phyloP scores from a whole-genome alignment of 768 basidiomycete genomes.

The Rhodotorula babjevae region DNA sequence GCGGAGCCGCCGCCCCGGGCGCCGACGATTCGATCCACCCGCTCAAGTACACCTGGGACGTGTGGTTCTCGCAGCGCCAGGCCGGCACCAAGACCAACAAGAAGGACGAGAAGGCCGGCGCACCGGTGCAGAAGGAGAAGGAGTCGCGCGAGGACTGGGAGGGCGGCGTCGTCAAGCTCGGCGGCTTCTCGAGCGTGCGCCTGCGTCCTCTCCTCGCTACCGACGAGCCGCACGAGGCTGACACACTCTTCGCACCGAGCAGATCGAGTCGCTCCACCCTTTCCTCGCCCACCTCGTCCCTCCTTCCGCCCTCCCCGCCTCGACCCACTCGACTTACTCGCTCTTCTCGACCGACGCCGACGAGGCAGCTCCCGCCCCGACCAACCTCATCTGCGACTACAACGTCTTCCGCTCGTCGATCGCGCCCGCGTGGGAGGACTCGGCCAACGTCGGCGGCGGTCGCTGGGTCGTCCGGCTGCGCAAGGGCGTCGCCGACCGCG shows the following conservation, averaged over 20 bases:
- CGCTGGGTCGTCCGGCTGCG: constrained; percentile 92
- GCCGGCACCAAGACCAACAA: constrained; percentile 17
- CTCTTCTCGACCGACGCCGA: constrained; percentile 20
- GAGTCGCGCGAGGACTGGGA: constrained; percentile 34
- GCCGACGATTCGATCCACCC: constrained; percentile 18
- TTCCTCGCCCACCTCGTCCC: constrained; percentile 85
- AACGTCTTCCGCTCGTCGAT: constrained; percentile 82
- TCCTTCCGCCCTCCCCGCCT: constrained; percentile 75
- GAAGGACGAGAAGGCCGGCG: constrained; percentile 25
- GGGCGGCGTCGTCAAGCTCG: constrained; percentile 37
- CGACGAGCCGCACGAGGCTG: not conserved
- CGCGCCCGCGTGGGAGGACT: constrained; percentile 94
- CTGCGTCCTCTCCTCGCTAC: rapidly evolving
- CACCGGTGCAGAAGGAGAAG: constrained; percentile 19
- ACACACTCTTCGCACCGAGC: not conserved
- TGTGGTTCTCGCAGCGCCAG: constrained; percentile 33
- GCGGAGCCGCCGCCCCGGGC: not conserved
- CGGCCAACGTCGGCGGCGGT: constrained; percentile 76
- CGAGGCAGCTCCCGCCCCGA: constrained; percentile 8
- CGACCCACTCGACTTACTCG: constrained; percentile 18
- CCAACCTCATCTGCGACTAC: constrained; percentile 60
- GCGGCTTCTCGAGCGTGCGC: constrained; percentile 36
- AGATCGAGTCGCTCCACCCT: constrained; percentile 95
- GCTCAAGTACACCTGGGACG: constrained; percentile 39
- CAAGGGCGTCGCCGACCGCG: constrained; percentile 81